A percentile compares a stretch with the other conserved stretches of the same genome.
Evolutionary conservation across 441 rosid species (phyloP).

Genomic region (Eruca vesicaria): DNA sequence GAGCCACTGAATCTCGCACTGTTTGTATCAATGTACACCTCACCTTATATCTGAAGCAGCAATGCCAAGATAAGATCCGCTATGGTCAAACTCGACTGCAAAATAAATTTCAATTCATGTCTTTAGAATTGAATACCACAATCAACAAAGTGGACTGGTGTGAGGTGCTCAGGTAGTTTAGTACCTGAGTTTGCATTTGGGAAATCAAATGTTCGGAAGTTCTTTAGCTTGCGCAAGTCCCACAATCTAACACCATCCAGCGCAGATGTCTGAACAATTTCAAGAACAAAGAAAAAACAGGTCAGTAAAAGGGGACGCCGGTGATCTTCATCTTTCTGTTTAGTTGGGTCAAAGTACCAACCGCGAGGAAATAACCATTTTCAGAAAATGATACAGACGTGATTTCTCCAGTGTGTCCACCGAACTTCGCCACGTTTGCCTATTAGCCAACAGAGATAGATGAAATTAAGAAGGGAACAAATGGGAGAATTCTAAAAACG

Average conservation of each 20-base stretch:
- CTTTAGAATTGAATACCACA: background rate
- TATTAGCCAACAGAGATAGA: constrained; percentile 32
- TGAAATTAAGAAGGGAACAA: background rate
- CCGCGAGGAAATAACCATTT: constrained; percentile 9
- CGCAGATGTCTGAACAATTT: constrained; percentile 74
- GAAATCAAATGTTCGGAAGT: constrained; percentile 74
- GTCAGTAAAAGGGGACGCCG: constrained; percentile 7
- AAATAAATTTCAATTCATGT: background rate
- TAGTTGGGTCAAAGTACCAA: no score
- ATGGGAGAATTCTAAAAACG: background rate
- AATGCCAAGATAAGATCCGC: constrained; percentile 88
- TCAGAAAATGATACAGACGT: constrained; percentile 68
- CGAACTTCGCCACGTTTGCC: constrained; percentile 92
- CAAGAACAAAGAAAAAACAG: background rate
- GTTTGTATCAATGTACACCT: no score
- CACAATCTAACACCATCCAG: constrained; percentile 94
- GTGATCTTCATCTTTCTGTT: background rate
- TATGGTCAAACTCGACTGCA: constrained; percentile 97
- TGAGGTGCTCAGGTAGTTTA: constrained; percentile 4
- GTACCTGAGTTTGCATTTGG: constrained; percentile 82
- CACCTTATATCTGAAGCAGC: constrained; percentile 92
- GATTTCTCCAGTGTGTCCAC: constrained; percentile 70
- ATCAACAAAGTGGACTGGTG: background rate
- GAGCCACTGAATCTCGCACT: no score
- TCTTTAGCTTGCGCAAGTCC: constrained; percentile 96